Conservation (phyloP, 805 yeast genomes). For the Candida parachauliodes region DNA sequence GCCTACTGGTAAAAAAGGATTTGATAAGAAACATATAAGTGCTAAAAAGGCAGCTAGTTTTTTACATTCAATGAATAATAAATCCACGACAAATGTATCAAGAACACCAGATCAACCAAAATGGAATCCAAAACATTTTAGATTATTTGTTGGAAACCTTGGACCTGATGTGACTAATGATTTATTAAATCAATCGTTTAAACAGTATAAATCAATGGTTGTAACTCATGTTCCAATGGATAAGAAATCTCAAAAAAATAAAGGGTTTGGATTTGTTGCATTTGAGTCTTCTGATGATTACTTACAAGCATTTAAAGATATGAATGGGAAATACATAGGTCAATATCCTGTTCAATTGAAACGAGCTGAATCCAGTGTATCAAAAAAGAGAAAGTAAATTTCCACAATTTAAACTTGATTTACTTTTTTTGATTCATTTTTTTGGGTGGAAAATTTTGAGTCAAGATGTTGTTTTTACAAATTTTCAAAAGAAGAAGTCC, state of each 20-base stretch:
- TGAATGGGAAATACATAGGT: constrained; percentile 76
- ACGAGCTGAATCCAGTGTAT: constrained; percentile 48
- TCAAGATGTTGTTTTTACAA: background rate
- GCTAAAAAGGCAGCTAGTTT: constrained; percentile 40
- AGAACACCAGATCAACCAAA: constrained; percentile 25
- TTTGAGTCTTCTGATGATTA: constrained; percentile 65
- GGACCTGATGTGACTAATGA: constrained; percentile 65
- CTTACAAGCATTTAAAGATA: constrained; percentile 64
- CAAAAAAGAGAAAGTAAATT: constrained; percentile 4
- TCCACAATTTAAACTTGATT: too few relatives aligned
- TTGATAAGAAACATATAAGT: constrained; percentile 6
- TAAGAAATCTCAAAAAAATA: constrained; percentile 41
- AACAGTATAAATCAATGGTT: constrained; percentile 47
- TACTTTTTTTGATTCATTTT: constrained; percentile 4
- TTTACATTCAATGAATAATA: constrained; percentile 22
- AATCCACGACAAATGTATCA: background rate
- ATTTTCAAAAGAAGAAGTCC: background rate
- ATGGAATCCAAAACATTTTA: constrained; percentile 70
- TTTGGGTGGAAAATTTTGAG: background rate
- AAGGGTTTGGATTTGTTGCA: constrained; percentile 75
- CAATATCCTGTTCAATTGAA: constrained; percentile 67
- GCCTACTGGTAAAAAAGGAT: constrained; percentile 1
- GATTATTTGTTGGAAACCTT: constrained; percentile 72
- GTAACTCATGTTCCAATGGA: constrained; percentile 62
- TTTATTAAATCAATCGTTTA: constrained; percentile 52